Conservation (phyloP, 139 green algal species). For the Volvox reticuliferus region DNA sequence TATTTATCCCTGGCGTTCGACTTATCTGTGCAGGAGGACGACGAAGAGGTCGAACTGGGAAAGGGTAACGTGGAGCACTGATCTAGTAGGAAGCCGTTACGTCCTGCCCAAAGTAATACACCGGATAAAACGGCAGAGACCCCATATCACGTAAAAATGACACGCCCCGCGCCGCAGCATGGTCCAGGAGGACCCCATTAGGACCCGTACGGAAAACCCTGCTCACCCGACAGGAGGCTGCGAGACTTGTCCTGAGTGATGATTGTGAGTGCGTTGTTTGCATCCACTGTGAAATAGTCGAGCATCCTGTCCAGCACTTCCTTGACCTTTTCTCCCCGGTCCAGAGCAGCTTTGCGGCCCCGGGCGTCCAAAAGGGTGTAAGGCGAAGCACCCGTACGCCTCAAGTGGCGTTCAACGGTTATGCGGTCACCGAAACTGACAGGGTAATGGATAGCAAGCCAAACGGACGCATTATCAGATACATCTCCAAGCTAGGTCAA, state of each 20-base stretch:
- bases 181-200: not conserved
- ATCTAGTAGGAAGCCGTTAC: too few relatives aligned
- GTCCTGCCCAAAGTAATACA: too few relatives aligned
- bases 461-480: too few relatives aligned
- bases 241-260: constrained; percentile 78
- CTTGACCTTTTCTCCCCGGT: not conserved
- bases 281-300: constrained; percentile 65
- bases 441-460: too few relatives aligned
- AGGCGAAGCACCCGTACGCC: not conserved
- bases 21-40: constrained; percentile 22
- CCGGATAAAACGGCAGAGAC: too few relatives aligned
- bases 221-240: constrained; percentile 69
- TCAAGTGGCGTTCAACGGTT: constrained; percentile 76
- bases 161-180: not conserved
- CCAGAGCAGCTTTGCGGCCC: not conserved
- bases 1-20: constrained; percentile 71
- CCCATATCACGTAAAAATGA: too few relatives aligned
- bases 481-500: too few relatives aligned
- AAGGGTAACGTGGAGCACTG: too few relatives aligned
- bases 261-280: constrained; percentile 67
- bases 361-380: constrained; percentile 33
- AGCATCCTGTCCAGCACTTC: constrained; percentile 52
- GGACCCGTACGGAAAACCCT: not conserved
- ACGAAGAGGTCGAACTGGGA: not conserved
- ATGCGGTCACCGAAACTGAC: constrained; percentile 70